These are phyloP conservation scores for Herpetomonas samuelpessoai DNA, from an alignment of 208 protist species.

Conservation along the genomic window DNA sequence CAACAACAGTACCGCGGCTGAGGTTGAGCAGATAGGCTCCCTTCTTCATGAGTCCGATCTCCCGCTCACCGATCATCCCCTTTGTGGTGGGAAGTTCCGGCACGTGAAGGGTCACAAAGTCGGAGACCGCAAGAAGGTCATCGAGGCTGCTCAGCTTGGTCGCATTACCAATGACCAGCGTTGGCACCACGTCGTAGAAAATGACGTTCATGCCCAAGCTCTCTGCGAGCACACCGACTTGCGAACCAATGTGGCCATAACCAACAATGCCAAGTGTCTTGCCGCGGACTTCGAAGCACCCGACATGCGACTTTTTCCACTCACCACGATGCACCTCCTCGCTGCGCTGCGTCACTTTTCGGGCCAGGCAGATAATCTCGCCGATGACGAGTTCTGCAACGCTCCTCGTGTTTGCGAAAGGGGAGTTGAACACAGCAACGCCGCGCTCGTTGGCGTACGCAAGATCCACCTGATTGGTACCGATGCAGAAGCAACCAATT, in stretches of 20 bases:
- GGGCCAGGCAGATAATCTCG: slow-evolving; percentile 88
- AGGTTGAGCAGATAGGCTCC: slow-evolving; percentile 87
- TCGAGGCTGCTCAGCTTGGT: slow-evolving; percentile 55
- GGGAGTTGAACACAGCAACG: slow-evolving; percentile 95
- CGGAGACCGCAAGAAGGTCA: slow-evolving; percentile 63
- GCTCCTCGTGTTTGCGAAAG: slow-evolving; percentile 93
- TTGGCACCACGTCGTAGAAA: slow-evolving; percentile 90
- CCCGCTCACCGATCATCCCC: slow-evolving; percentile 68
- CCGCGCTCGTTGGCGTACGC: slow-evolving; percentile 62
- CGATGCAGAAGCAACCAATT: slow-evolving; percentile 96
- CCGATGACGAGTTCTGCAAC: slow-evolving; percentile 93
- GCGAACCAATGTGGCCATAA: slow-evolving; percentile 94
- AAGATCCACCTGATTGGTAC: slow-evolving; percentile 94
- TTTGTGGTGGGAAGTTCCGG: slow-evolving; percentile 76
- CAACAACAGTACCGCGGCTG: slow-evolving; percentile 79
- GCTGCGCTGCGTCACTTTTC: slow-evolving; percentile 85
- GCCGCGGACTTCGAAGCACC: slow-evolving; percentile 83
- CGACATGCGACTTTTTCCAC: slow-evolving; percentile 87
- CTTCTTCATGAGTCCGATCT: slow-evolving; percentile 74
- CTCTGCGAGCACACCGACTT: slow-evolving; percentile 92
- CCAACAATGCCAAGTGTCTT: slow-evolving; percentile 92
- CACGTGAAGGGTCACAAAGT: slow-evolving; percentile 94
- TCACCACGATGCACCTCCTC: slow-evolving; percentile 83
- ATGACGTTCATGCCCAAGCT: slow-evolving; percentile 91
- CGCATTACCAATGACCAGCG: slow-evolving; percentile 90